Conservation (phyloP, 2,329 filamentous ascomycete genomes). For the Paraphaeosphaeria sporulosa region DNA sequence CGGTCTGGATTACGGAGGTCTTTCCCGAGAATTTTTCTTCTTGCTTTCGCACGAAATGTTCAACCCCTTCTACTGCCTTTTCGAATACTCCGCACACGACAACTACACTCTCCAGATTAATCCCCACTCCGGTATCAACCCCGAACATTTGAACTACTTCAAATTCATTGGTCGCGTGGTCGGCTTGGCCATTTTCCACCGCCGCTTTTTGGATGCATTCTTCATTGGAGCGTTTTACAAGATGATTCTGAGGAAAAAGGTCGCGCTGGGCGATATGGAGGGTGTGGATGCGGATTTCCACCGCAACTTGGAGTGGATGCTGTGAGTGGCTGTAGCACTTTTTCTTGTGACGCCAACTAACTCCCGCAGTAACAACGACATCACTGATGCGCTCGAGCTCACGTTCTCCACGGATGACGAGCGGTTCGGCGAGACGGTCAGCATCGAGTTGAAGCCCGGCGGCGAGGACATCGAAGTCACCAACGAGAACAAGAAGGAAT, state of each 20-base stretch:
- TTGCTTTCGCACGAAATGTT: slow-evolving; percentile 99
- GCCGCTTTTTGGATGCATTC: slow-evolving; percentile 96
- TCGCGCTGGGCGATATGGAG: slow-evolving; percentile 94
- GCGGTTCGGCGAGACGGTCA: slow-evolving; percentile 91
- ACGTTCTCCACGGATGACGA: slow-evolving; percentile 98
- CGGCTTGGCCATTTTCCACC: slow-evolving; percentile 95
- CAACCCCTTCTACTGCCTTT: slow-evolving; percentile 99
- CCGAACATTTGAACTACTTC: slow-evolving; percentile 99
- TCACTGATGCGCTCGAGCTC: slow-evolving; percentile 91
- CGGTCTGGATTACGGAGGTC: slow-evolving; percentile 94
- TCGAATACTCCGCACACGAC: slow-evolving; percentile 99
- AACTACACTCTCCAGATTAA: slow-evolving; percentile 99
- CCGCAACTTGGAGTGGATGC: slow-evolving; percentile 93
- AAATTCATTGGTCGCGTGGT: slow-evolving; percentile 99
- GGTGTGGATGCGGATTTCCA: slow-evolving; percentile 98
- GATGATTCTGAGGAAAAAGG: slow-evolving; percentile 96
- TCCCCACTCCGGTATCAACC: slow-evolving; percentile 98
- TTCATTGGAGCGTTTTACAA: slow-evolving; percentile 99
- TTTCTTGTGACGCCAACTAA: slow-evolving; percentile 15
- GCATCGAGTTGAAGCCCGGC: slow-evolving; percentile 90
- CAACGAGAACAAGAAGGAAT: slow-evolving; percentile 99
- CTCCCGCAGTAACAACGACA: slow-evolving; percentile 79
- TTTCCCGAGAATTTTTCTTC: slow-evolving; percentile 98
- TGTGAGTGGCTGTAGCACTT: slow-evolving; percentile 58
- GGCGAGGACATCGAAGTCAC: slow-evolving; percentile 94